Conservation (phyloP, 352 stramenopile genomes). For the Pythium plurisporium region DNA sequence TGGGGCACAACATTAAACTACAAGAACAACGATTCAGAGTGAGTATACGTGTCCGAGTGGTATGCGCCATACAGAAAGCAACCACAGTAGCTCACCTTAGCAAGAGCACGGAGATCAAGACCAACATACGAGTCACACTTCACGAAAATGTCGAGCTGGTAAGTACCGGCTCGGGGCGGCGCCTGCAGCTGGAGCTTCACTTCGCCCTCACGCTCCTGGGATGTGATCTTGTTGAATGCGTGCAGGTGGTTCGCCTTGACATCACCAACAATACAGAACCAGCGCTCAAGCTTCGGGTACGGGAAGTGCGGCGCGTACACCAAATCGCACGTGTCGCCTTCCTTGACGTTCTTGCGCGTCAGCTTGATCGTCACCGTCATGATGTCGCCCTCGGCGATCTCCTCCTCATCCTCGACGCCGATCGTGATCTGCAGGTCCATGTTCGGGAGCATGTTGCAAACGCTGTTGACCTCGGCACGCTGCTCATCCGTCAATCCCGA, state of each 20-base stretch:
- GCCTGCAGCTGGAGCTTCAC: conserved; percentile 96
- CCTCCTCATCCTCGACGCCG: conserved; percentile 87
- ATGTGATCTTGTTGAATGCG: conserved; percentile 95
- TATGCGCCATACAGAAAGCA: too few relatives aligned
- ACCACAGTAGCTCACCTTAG: conserved; percentile 54
- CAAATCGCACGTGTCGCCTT: conserved; percentile 92
- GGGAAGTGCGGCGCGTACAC: conserved; percentile 97
- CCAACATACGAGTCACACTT: conserved; percentile 98
- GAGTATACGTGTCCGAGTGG: too few relatives aligned
- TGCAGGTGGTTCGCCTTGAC: conserved; percentile 94
- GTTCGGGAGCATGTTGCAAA: conserved; percentile 93
- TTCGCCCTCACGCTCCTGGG: conserved; percentile 81
- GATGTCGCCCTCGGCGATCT: conserved; percentile 98
- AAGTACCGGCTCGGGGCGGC: conserved; percentile 89
- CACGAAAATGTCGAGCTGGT: conserved; percentile 97
- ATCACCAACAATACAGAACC: conserved; percentile 96
- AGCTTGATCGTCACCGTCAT: conserved; percentile 97
- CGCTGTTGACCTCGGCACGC: conserved; percentile 91
- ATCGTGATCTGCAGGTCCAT: conserved; percentile 91
- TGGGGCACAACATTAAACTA: conserved; percentile 94
- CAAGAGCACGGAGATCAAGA: conserved; percentile 90
- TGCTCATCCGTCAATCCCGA: conserved; percentile 88
- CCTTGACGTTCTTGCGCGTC: conserved; percentile 94
- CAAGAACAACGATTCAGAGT: conserved; percentile 2
- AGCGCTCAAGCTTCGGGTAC: conserved; percentile 94